phyloP scores from a whole-genome alignment of 2,329 filamentous ascomycete genomes.

The Trichoderma atroviride region DNA sequence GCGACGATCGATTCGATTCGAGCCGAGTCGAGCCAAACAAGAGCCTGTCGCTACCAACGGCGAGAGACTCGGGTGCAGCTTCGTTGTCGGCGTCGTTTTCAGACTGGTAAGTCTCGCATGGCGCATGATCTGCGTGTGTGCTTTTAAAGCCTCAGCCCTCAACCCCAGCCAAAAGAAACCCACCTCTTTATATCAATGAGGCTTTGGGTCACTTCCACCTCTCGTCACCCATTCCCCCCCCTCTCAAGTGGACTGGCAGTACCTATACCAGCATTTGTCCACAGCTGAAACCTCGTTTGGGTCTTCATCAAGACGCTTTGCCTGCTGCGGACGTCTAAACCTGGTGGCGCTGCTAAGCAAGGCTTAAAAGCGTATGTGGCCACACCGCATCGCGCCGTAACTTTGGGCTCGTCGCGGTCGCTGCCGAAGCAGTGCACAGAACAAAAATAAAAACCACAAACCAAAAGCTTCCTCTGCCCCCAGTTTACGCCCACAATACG shows the following conservation, averaged over 20 bases:
- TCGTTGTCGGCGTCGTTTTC: neutral
- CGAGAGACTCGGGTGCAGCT: neutral
- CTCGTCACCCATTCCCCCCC: neutral
- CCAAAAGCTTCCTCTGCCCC: neutral
- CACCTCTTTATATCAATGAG: neutral
- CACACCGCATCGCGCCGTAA: constrained; percentile 21
- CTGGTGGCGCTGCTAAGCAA: constrained; percentile 20
- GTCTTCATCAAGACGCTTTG: constrained; percentile 2
- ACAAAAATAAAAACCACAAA: neutral
- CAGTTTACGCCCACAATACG: constrained; percentile 1
- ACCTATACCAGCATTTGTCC: neutral
- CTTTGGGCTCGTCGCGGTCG: constrained; percentile 14
- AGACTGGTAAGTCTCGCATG: neutral
- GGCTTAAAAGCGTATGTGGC: constrained; percentile 9
- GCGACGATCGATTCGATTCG: neutral
- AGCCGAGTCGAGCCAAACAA: constrained; percentile 5
- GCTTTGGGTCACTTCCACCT: neutral
- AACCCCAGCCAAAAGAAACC: neutral
- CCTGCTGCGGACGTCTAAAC: constrained; percentile 1
- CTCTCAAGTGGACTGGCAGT: neutral
- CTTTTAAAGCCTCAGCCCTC: neutral
- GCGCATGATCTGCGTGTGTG: neutral
- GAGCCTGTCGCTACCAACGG: neutral
- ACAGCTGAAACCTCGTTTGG: constrained; percentile 10
- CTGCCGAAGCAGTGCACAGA: neutral